Evolutionary conservation across 345 rosid species (phyloP), one percentile per base, ranked within the genome.

Genomic region (Diplotaxis tenuifolia): DNA sequence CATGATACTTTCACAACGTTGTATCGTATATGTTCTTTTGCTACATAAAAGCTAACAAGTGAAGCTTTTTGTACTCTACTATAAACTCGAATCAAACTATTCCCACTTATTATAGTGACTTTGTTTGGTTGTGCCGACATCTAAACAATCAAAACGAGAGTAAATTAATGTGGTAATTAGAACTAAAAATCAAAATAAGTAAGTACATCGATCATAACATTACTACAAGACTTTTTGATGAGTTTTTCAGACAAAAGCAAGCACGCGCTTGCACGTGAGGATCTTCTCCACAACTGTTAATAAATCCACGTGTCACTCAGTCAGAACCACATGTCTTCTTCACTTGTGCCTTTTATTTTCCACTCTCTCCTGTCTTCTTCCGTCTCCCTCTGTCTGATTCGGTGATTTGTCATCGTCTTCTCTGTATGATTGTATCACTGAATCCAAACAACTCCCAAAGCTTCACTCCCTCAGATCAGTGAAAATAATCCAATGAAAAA

Each of bases 301-400:
- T 23, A 55, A 5, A 8, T 62, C 61, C 88, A 87, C 88, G 95
- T 87, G 98, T 77, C 94, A 8, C 0, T 28, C 70, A 15, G 11
- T 14, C 22, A 27, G 34, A 73, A 73, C 85, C 89, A 87, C 87
- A 81, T 88, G 95, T 88, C 87, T 55, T 55, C 62, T 71, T 82
- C 87, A 72, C 71, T 77, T 79, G 66, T 79, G 36, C 82, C 71
- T 78, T 84, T 79, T 74, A 65, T 20, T 50, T 65, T 65, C 47
- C 69, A 45, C 78, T 67, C 78, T 72, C 68, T 56, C 68, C 62
- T 79, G 75, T 68, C 60, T 32, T 68, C 36, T 25, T 62, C 60
- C 62, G 65, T 76, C 63, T 65, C 71, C 58, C 60, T 64, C 75
- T 40, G 60, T 70, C 79, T 79, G 73, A 67, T 36, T 68, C 79